phyloP scores from a whole-genome alignment of 805 yeast genomes.

The Candida tallmaniae region DNA sequence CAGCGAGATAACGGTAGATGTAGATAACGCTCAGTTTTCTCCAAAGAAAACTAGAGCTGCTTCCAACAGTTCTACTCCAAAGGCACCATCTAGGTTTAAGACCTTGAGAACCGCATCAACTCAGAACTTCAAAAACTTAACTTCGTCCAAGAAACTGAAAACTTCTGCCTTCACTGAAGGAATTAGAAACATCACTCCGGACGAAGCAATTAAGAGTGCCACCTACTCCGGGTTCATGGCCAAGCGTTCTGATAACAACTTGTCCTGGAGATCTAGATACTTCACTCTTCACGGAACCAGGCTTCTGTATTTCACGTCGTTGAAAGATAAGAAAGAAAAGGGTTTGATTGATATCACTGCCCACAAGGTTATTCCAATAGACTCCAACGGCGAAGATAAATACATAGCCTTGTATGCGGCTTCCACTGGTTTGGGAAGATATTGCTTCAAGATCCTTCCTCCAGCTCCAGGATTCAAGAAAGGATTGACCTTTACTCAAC shows the following conservation, averaged over 20 bases:
- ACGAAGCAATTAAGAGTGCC: conserved; percentile 71
- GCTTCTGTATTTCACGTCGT: conserved; percentile 76
- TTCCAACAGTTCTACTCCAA: conserved; percentile 10
- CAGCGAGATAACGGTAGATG: conserved; percentile 17
- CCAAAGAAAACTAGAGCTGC: conserved; percentile 24
- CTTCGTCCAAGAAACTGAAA: conserved; percentile 52
- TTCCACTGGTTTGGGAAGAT: conserved; percentile 89
- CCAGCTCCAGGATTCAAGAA: conserved; percentile 97
- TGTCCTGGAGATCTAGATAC: conserved; percentile 85
- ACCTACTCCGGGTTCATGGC: conserved; percentile 93
- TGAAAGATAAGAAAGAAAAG: conserved; percentile 77
- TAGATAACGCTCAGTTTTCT: conserved; percentile 29
- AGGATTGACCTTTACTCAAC: conserved; percentile 94
- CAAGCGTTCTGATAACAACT: conserved; percentile 73
- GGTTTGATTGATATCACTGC: conserved; percentile 96
- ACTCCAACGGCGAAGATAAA: conserved; percentile 54
- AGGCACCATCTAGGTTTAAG: conserved; percentile 38
- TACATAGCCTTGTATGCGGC: conserved; percentile 86
- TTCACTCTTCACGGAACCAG: conserved; percentile 91
- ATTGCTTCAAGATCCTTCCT: conserved; percentile 87
- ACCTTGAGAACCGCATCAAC: conserved; percentile 51
- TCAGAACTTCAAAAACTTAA: conserved; percentile 43
- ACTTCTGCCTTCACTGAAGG: conserved; percentile 89
- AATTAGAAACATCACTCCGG: conserved; percentile 67
- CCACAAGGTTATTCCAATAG: conserved; percentile 78